Percentiles rank a stretch among this genome's conserved stretches.
phyloP scores from a whole-genome alignment of 139 green algal species.

The Micractinium conductrix region DNA sequence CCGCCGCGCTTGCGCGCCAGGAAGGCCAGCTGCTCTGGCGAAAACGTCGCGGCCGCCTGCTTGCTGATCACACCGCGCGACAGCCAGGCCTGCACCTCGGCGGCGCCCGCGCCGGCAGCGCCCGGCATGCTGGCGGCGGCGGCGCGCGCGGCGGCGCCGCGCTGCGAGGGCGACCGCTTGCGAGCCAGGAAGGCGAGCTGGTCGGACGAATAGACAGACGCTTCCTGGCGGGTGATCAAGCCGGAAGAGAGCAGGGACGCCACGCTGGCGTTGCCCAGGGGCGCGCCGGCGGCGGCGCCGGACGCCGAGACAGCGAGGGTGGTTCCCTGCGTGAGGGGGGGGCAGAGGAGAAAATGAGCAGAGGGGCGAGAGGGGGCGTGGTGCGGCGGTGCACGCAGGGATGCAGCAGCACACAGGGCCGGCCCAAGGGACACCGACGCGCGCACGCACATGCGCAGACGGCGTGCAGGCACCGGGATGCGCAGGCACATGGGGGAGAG shows the following conservation, averaged over 20 bases:
- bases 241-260: neutral
- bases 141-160: neutral
- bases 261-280: neutral
- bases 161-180: neutral
- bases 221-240: neutral
- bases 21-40: neutral
- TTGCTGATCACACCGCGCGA: neutral
- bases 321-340: neutral
- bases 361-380: neutral
- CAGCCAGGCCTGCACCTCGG: slow-evolving; percentile 1
- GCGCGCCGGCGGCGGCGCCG: no score
- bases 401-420: no score
- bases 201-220: neutral
- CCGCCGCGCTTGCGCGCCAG: slow-evolving; percentile 3
- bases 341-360: neutral
- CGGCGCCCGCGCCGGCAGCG: neutral
- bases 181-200: slow-evolving; percentile 5
- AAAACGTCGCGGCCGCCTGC: neutral
- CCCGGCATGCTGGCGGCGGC: neutral
- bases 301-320: neutral
- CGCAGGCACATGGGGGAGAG: no score
- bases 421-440: no score
- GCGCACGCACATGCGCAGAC: no score
- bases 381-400: neutral
- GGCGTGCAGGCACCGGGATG: no score